Evolutionary conservation across 2,329 filamentous ascomycete species (phyloP), one percentile per base, ranked within the genome.

Genomic region (Ophiostoma ulmi): DNA sequence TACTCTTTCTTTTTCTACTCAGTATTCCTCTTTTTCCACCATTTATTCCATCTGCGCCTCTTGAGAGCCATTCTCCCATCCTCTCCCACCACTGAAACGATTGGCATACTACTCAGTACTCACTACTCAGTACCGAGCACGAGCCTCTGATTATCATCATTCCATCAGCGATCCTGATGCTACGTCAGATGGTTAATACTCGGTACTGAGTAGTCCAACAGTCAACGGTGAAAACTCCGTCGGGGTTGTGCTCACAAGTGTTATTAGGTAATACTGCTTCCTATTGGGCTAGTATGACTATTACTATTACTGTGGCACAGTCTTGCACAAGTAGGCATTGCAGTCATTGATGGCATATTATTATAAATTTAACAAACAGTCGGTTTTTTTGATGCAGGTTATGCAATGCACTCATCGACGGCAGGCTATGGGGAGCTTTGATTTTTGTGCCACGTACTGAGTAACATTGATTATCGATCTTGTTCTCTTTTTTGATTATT

Each of bases 121-220:
- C 26, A 31, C 26, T 31, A 31, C 26, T 1, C 31, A 31, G 31
- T 48, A 48, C 64, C 66, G 66, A 68, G 55, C 58, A 44, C 66
- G 58, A 71, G 58, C 58, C 58, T 63, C 58, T 63, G 58, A 17
- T 17, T 35, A 35, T 63, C 58, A 35, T 35, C 58, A 31, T 35
- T 63, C 58, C 26, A 71, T 65, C 39, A 65, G 55, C 52, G 61
- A 67, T 63, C 58, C 13, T 58, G 22, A 31, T 63, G 22, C 58
- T 35, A 35, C 26, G 58, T 63, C 58, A 26, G 20, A 26, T 22
- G n/a, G 52, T 31, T 14, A 44, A 5, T 44, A 44, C 6, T n/a
- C 11, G n/a, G 44, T 48, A 48, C 11, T 39, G 38, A 11, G 1
- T 5, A 11, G 11, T 13, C 38, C 10, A 39, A 48, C 14, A 48